Conservation (phyloP, 129 eudicot species). For the Pseudognaphalium luteoalbum region DNA sequence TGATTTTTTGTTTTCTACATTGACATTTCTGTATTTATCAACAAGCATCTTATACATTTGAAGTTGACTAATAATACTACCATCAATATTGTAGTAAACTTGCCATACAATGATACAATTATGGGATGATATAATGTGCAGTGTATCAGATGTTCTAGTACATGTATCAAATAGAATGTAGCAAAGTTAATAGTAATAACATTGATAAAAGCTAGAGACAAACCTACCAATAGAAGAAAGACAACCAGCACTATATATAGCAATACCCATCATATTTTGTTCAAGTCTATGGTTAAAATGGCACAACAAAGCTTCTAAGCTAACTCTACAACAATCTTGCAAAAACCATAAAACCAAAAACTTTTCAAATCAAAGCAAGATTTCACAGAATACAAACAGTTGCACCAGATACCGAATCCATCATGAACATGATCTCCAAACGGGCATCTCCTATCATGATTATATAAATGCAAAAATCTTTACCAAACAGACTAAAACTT, state of each 20-base stretch:
- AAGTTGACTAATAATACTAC: no score
- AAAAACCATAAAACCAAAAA: constrained; percentile 21
- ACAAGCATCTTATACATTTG: neutral
- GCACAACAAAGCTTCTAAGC: constrained; percentile 29
- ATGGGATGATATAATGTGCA: no score
- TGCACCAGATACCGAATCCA: constrained; percentile 30
- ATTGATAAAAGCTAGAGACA: neutral
- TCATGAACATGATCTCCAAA: constrained; percentile 25
- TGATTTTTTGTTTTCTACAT: no score
- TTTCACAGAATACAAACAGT: constrained; percentile 28
- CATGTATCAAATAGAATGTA: no score
- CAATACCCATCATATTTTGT: constrained; percentile 28
- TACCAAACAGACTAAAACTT: constrained; percentile 23
- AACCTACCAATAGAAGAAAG: neutral
- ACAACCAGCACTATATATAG: neutral
- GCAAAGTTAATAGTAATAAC: no score
- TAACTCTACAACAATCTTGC: constrained; percentile 32
- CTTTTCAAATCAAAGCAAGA: constrained; percentile 34
- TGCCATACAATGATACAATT: no score
- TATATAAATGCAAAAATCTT: constrained; percentile 26
- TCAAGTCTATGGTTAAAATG: neutral
- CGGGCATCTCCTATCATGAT: constrained; percentile 16
- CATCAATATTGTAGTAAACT: no score
- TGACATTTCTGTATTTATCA: no score
- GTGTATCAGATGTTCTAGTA: no score